A percentile compares a stretch with the other conserved stretches of the same genome.
These are phyloP conservation scores for Aspergillus udagawae DNA, from an alignment of 2,329 filamentous ascomycete species.

Conservation along the genomic window DNA sequence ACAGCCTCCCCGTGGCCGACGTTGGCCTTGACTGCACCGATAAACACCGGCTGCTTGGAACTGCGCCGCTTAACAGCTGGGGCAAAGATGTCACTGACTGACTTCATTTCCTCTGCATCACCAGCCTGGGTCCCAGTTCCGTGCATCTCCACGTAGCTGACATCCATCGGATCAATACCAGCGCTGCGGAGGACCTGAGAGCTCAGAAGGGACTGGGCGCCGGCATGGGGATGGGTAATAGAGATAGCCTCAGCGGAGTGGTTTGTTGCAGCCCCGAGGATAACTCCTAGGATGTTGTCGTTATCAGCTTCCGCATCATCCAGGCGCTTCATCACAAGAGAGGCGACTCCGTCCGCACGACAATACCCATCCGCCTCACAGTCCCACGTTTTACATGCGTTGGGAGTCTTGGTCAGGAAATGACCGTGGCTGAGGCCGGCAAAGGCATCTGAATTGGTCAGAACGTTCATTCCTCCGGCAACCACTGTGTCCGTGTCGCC, in stretches of 20 bases:
- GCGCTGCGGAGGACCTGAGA: slow-evolving; percentile 35
- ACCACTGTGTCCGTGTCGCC: slow-evolving; percentile 76
- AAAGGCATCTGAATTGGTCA: slow-evolving; percentile 77
- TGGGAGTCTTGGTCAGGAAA: slow-evolving; percentile 32
- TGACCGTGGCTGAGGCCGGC: slow-evolving; percentile 60
- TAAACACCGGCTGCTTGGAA: slow-evolving; percentile 21
- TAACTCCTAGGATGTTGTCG: slow-evolving; percentile 40
- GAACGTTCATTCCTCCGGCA: slow-evolving; percentile 67
- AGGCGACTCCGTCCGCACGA: slow-evolving; percentile 48
- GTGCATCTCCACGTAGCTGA: slow-evolving; percentile 39
- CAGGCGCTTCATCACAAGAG: slow-evolving; percentile 50
- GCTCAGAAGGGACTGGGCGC: slow-evolving; percentile 35
- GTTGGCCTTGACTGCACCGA: slow-evolving; percentile 33
- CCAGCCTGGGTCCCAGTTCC: slow-evolving; percentile 39
- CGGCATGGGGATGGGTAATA: slow-evolving; percentile 42
- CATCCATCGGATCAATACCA: slow-evolving; percentile 34
- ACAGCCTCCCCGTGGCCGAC: slow-evolving; percentile 46
- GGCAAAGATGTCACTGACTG: slow-evolving; percentile 40
- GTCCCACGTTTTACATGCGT: slow-evolving; percentile 48
- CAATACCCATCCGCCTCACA: slow-evolving; percentile 52
- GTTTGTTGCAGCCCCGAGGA: slow-evolving; percentile 34
- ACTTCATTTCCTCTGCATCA: slow-evolving; percentile 36
- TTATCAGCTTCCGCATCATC: slow-evolving; percentile 50
- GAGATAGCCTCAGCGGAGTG: slow-evolving; percentile 35
- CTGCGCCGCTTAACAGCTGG: slow-evolving; percentile 57